Conservation (phyloP, 345 rosid genomes). For the Turritis glabra region DNA sequence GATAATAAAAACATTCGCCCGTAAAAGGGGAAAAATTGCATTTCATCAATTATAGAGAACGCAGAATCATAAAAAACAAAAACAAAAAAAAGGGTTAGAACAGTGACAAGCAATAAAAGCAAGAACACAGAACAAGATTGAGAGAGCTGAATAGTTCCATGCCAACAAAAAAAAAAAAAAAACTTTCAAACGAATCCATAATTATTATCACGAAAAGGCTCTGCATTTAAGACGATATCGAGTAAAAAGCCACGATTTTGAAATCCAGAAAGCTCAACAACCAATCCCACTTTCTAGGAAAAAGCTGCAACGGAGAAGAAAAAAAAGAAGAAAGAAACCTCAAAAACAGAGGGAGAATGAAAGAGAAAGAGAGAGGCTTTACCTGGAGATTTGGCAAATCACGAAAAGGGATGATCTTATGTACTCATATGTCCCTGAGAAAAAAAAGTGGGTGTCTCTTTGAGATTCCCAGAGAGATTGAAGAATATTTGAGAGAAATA, state of each 20-base stretch:
- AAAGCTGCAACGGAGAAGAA: conserved; percentile 1
- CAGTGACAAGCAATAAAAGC: conserved; percentile 21
- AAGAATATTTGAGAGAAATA: background rate
- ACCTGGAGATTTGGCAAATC: conserved; percentile 30
- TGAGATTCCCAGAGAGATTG: no score
- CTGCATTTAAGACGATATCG: conserved; percentile 11
- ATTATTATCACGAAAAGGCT: background rate
- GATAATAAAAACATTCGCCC: conserved; percentile 23
- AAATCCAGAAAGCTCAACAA: conserved; percentile 11
- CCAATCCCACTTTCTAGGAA: conserved; percentile 18
- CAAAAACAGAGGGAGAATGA: background rate
- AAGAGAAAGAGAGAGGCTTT: background rate
- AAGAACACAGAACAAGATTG: conserved; percentile 1
- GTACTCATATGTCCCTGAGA: conserved; percentile 12
- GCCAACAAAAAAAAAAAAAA: background rate
- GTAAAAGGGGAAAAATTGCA: background rate
- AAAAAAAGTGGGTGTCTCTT: background rate
- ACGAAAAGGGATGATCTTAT: conserved; percentile 28
- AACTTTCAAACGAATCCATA: background rate
- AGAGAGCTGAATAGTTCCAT: background rate
- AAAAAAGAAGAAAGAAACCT: background rate
- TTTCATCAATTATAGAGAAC: background rate
- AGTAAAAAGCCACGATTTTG: background rate
- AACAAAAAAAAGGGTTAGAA: background rate
- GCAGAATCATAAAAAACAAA: background rate